Conservation (phyloP, 2,329 filamentous ascomycete species). For the Eutypa lata region DNA sequence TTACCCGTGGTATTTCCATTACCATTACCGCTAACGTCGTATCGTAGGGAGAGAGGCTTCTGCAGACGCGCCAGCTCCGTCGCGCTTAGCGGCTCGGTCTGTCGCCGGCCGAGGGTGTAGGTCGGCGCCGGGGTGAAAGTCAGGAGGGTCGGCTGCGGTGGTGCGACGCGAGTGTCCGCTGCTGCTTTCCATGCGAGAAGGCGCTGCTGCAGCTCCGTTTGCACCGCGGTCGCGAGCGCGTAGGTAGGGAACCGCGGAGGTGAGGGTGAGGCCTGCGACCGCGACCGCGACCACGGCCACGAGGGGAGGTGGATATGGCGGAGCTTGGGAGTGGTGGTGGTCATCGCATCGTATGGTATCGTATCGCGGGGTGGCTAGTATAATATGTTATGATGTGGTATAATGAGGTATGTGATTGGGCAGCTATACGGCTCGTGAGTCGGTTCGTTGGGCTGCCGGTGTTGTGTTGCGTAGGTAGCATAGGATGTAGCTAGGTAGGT, state of each 20-base stretch:
- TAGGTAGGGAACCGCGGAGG: constrained; percentile 32
- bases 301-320: constrained; percentile 36
- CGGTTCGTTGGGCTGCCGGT: too few species aligned
- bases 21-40: background rate
- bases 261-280: too few species aligned
- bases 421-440: too few species aligned
- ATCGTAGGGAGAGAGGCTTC: constrained; percentile 34
- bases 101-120: constrained; percentile 87
- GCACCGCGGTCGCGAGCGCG: constrained; percentile 33
- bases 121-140: constrained; percentile 81
- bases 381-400: too few species aligned
- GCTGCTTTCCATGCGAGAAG: constrained; percentile 57
- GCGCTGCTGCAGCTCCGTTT: constrained; percentile 37
- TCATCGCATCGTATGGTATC: background rate
- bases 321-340: constrained; percentile 17
- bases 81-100: constrained; percentile 47
- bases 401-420: too few species aligned
- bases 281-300: constrained; percentile 7
- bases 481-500: too few species aligned
- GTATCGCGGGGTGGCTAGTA: too few species aligned
- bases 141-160: constrained; percentile 68
- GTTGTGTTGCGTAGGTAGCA: too few species aligned
- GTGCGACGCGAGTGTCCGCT: constrained; percentile 24
- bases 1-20: too few species aligned
- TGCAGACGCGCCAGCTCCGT: constrained; percentile 44